These are phyloP conservation scores for Pythium coloratum DNA, from an alignment of 352 stramenopile species.

Conservation along the genomic window DNA sequence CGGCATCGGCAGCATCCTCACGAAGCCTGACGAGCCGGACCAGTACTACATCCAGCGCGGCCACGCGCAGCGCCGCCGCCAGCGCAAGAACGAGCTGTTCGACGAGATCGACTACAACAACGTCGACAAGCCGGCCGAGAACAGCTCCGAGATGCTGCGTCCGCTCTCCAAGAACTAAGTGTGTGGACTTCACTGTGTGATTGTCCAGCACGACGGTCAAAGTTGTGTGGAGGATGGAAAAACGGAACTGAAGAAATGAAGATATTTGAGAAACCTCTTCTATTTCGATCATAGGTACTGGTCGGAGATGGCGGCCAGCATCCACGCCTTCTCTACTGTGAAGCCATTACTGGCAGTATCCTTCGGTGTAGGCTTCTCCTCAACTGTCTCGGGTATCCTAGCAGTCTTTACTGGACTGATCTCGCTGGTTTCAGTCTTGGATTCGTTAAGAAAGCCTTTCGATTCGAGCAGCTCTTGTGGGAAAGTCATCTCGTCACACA, in stretches of 20 bases:
- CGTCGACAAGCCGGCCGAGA: constrained; percentile 40
- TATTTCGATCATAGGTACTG: constrained; percentile 32
- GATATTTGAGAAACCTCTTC: constrained; percentile 5
- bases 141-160: constrained; percentile 53
- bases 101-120: constrained; percentile 88
- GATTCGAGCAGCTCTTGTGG: constrained; percentile 18
- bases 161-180: constrained; percentile 64
- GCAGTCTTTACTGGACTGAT: background rate
- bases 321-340: constrained; percentile 38
- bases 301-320: constrained; percentile 38
- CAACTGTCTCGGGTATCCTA: background rate
- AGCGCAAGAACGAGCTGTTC: constrained; percentile 62
- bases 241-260: constrained; percentile 10
- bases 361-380: background rate
- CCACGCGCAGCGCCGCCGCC: constrained; percentile 67
- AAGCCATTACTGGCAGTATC: constrained; percentile 7
- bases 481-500: constrained; percentile 41
- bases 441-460: constrained; percentile 4
- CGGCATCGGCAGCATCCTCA: constrained; percentile 72
- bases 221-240: background rate
- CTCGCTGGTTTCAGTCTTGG: background rate
- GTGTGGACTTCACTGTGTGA: background rate
- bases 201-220: background rate
- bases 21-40: constrained; percentile 60
- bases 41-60: constrained; percentile 83